These are phyloP conservation scores for Coniophora puteana DNA, from an alignment of 1,284 basidiomycete genomes.

Conservation along the genomic window DNA sequence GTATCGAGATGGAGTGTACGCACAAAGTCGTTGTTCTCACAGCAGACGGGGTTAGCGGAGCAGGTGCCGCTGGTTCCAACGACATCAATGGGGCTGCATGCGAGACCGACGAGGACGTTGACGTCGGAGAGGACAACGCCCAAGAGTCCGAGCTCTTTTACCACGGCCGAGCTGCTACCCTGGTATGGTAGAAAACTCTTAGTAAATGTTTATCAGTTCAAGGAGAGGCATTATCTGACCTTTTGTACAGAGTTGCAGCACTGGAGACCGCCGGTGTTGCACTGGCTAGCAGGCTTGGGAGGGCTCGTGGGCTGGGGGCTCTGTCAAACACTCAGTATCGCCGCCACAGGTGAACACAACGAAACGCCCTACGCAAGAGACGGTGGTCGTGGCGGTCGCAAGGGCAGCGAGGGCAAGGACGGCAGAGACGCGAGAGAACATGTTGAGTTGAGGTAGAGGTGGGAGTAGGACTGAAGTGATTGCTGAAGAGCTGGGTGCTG, in stretches of 20 bases:
- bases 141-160: background rate
- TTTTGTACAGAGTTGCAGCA: conserved; percentile 5
- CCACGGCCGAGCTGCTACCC: background rate
- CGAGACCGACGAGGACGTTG: background rate
- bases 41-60: conserved; percentile 1
- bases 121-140: background rate
- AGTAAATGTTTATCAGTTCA: background rate
- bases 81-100: background rate
- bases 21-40: conserved; percentile 1
- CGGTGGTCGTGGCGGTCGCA: background rate
- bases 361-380: too few relatives aligned
- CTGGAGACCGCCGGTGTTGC: conserved; percentile 1
- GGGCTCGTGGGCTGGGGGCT: background rate
- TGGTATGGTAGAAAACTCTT: background rate
- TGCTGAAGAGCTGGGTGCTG: too few relatives aligned
- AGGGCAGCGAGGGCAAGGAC: background rate
- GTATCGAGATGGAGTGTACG: background rate
- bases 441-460: too few relatives aligned
- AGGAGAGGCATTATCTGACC: background rate
- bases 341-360: background rate
- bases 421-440: conserved; percentile 1
- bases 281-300: conserved; percentile 6
- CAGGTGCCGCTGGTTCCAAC: background rate
- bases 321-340: background rate
- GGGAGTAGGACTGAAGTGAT: too few relatives aligned